Conservation (phyloP, 2,329 filamentous ascomycete species). For the Chaetomium globosum region DNA sequence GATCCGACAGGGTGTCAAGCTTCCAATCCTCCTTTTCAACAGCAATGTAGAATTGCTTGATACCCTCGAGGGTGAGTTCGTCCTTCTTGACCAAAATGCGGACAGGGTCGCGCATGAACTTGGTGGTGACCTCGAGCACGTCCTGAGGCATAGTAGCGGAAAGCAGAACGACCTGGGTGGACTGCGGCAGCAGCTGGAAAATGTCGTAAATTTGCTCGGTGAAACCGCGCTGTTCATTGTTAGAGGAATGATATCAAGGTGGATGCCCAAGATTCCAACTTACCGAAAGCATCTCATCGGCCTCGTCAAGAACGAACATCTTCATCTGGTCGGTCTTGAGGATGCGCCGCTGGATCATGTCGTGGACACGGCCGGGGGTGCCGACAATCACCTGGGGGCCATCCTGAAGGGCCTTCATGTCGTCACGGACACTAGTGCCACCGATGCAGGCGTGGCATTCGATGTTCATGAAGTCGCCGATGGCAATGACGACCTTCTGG, state of each 20-base stretch:
- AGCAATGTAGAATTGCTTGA: slow-evolving; percentile 99
- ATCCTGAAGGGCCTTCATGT: slow-evolving; percentile 96
- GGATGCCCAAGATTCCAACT: slow-evolving; percentile 41
- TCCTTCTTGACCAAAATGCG: slow-evolving; percentile 99
- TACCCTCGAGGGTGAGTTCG: slow-evolving; percentile 98
- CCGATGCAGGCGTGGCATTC: slow-evolving; percentile 99
- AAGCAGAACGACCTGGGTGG: slow-evolving; percentile 96
- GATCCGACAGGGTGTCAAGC: slow-evolving; percentile 95
- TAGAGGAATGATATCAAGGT: slow-evolving; percentile 36
- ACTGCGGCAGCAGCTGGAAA: slow-evolving; percentile 97
- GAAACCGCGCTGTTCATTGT: slow-evolving; percentile 77
- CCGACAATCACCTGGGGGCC: slow-evolving; percentile 97
- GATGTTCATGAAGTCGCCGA: slow-evolving; percentile 99
- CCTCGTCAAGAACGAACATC: slow-evolving; percentile 99
- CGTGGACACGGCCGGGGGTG: slow-evolving; percentile 96
- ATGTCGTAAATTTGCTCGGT: slow-evolving; percentile 99
- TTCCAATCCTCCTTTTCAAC: slow-evolving; percentile 99
- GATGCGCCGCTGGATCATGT: slow-evolving; percentile 99
- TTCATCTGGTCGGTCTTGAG: slow-evolving; percentile 98
- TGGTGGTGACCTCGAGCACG: slow-evolving; percentile 98
- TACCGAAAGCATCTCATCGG: slow-evolving; percentile 97
- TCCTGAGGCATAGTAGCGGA: slow-evolving; percentile 99
- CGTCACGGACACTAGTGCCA: slow-evolving; percentile 95
- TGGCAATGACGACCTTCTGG: slow-evolving; percentile 97
- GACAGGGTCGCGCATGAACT: slow-evolving; percentile 99